Percentiles rank a stretch among this genome's conserved stretches.
Conservation (phyloP, 352 stramenopile species). For the Globisporangium ultimum region DNA sequence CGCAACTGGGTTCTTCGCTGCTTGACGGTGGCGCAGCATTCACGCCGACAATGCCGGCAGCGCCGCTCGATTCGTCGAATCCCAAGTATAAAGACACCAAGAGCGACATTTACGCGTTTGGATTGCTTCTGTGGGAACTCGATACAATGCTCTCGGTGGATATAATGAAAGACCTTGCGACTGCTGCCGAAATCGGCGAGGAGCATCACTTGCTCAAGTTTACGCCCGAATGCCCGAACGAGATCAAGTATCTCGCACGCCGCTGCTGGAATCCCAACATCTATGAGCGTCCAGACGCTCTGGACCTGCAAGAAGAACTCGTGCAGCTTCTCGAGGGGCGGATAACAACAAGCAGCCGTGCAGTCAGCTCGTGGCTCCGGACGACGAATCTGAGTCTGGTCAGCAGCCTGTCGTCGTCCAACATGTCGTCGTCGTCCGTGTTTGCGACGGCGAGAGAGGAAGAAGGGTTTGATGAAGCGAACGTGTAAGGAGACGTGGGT, state of each 20-base stretch:
- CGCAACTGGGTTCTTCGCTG: conserved; percentile 12
- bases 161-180: conserved; percentile 41
- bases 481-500: conserved; percentile 18
- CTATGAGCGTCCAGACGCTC: conserved; percentile 40
- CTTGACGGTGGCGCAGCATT: conserved; percentile 6
- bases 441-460: conserved; percentile 26
- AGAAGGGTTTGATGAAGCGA: conserved; percentile 10
- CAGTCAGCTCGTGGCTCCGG: conserved; percentile 48
- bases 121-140: conserved; percentile 69
- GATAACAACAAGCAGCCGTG: conserved; percentile 40
- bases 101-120: conserved; percentile 68
- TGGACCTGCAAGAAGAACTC: conserved; percentile 77
- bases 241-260: conserved; percentile 40
- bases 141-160: conserved; percentile 71
- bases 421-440: conserved; percentile 36
- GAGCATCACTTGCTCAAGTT: conserved; percentile 64
- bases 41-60: conserved; percentile 1
- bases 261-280: conserved; percentile 62
- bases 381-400: conserved; percentile 38
- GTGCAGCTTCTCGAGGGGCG: conserved; percentile 65
- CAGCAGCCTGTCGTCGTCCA: conserved; percentile 43
- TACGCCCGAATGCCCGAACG: conserved; percentile 48
- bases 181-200: conserved; percentile 14
- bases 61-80: neutral
- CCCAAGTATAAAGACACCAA: conserved; percentile 11